A percentile compares a stretch with the other conserved stretches of the same genome.
Conservation (phyloP, 2,329 filamentous ascomycete genomes). For the Ramichloridium luteum region DNA sequence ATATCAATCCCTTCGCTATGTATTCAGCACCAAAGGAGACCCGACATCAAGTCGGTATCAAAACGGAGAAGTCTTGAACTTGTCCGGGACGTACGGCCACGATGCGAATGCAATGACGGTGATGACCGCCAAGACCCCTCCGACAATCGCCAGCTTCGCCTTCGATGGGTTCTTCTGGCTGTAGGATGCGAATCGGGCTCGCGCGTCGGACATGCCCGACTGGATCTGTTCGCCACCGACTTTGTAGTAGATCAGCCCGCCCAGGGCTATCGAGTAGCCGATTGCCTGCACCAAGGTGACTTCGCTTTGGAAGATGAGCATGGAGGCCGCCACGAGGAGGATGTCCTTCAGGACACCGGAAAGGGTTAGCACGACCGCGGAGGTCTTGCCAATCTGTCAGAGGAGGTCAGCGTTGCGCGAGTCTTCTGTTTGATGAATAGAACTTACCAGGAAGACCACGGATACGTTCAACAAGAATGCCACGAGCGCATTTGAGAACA, state of each 20-base stretch:
- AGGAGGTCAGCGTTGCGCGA: constrained; percentile 2
- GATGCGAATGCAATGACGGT: constrained; percentile 50
- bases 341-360: constrained; percentile 84
- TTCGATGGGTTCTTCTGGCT: constrained; percentile 62
- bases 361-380: constrained; percentile 71
- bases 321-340: constrained; percentile 64
- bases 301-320: constrained; percentile 68
- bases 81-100: too few relatives aligned
- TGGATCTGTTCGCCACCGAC: constrained; percentile 72
- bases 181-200: constrained; percentile 75
- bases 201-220: constrained; percentile 60
- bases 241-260: constrained; percentile 76
- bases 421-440: not conserved
- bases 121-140: constrained; percentile 47
- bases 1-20: too few relatives aligned
- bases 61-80: too few relatives aligned
- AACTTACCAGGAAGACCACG: constrained; percentile 68
- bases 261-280: constrained; percentile 68
- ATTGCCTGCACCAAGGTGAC: constrained; percentile 68
- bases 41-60: too few relatives aligned
- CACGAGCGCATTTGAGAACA: constrained; percentile 63
- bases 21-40: too few relatives aligned
- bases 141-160: constrained; percentile 64
- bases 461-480: constrained; percentile 76
- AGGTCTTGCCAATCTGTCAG: constrained; percentile 70